phyloP scores from a whole-genome alignment of 345 rosid species.

The Theobroma cacao region DNA sequence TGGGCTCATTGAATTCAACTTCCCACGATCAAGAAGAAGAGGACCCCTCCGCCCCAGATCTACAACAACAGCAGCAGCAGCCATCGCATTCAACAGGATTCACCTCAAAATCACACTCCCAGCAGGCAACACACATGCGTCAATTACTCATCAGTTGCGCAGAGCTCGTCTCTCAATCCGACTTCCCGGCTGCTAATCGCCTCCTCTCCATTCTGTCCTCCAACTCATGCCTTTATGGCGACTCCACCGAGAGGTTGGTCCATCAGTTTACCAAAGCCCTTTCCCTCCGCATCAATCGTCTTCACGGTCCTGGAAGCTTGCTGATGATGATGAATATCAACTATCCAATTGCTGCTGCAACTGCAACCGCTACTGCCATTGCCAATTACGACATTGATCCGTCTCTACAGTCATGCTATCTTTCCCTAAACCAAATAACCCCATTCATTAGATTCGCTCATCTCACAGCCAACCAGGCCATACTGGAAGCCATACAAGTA shows the following conservation, averaged over 20 bases:
- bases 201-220: constrained; percentile 46
- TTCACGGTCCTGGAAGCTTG: constrained; percentile 13
- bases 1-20: constrained; percentile 30
- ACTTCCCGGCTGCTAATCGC: constrained; percentile 72
- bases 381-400: neutral
- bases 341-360: neutral
- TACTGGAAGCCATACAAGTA: constrained; percentile 63
- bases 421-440: constrained; percentile 80
- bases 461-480: constrained; percentile 93
- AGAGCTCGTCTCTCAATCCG: constrained; percentile 61
- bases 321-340: constrained; percentile 18
- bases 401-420: constrained; percentile 64
- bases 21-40: constrained; percentile 33
- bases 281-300: constrained; percentile 58
- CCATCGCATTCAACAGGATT: neutral
- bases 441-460: constrained; percentile 88
- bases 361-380: neutral
- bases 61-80: constrained; percentile 19
- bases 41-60: constrained; percentile 39
- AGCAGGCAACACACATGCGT: constrained; percentile 51
- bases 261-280: constrained; percentile 81
- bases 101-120: neutral
- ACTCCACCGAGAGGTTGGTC: constrained; percentile 67
- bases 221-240: constrained; percentile 73
- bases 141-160: constrained; percentile 72